Evolutionary conservation across 345 rosid species (phyloP), one percentile per base, ranked within the genome.

Genomic region (Ailanthus altissimus): DNA sequence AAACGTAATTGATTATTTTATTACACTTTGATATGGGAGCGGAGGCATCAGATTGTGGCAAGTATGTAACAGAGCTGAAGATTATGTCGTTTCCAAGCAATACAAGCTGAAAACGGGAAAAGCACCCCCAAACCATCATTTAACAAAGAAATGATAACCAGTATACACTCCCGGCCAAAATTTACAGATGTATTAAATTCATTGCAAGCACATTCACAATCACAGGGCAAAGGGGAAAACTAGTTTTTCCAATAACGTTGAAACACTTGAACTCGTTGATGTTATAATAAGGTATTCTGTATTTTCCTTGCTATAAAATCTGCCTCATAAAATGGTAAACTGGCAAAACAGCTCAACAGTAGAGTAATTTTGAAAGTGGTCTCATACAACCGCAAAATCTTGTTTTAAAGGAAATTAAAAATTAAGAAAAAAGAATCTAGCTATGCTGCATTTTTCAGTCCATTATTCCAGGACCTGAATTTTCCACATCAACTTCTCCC

Each of bases 401-500:
- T 63, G 60, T 38, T 53, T 47, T 2, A 20, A 23, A 66, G 8
- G 5, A 46, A 3, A 25, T 28, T 28, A 77, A 68, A 59, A 40
- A 38, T 32, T 67, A 40, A 59, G 60, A 72, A 51, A 57, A 74
- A 20, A 70, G 38, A 59, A 46, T 11, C 58, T 25, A 23, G 16
- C 38, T 75, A 62, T 49, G 8, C 47, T 47, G 74, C 74, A 56
- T 15, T 56, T 75, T 72, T 87, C 85, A 96, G 81, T 92, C 98
- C 12, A 73, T 81, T 70, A 93, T 82, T 49, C 93, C 97, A 4
- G 84, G 76, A 20, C 83, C 82, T 28, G 86, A 77, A 60, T 85
- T 83, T 65, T 93, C 97, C 46, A 92, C 80, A 83, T 96, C 94
- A 16, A 87, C 88, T 57, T 91, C 98, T 28, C 98, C 99, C 98